Evolutionary conservation across 225 moss, liverwort and hornwort genomes (phyloP).

Genomic region (Marchantia paleacea): DNA sequence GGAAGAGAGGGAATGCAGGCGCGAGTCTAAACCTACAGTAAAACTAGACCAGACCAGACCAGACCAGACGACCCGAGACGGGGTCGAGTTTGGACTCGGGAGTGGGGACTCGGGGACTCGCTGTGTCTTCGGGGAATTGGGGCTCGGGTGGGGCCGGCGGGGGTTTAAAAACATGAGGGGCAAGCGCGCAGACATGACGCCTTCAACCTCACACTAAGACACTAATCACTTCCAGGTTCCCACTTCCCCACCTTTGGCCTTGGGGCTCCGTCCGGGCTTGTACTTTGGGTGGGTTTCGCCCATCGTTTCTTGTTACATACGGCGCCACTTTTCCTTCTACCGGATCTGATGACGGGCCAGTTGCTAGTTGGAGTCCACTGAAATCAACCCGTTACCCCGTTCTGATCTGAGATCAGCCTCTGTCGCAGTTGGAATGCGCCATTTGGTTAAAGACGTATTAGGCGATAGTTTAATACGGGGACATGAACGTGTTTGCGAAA

Average conservation of each 20-base stretch:
- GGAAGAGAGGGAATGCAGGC: not conserved
- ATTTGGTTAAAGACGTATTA: not conserved
- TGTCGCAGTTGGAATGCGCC: not conserved
- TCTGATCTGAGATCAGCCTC: not conserved
- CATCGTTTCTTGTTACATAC: too few relatives aligned
- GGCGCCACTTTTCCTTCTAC: too few relatives aligned
- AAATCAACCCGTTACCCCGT: not conserved
- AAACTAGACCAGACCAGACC: not conserved
- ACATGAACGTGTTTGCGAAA: not conserved
- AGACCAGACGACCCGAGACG: not conserved
- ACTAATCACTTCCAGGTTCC: too few relatives aligned
- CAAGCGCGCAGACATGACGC: not conserved
- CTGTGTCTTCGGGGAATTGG: not conserved
- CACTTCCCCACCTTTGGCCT: too few relatives aligned
- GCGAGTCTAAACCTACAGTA: too few relatives aligned
- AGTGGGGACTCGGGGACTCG: not conserved
- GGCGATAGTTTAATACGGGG: not conserved
- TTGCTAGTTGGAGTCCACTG: too few relatives aligned
- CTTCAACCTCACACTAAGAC: not conserved
- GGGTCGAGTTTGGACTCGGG: not conserved
- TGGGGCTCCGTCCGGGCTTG: too few relatives aligned
- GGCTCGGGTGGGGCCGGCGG: not conserved
- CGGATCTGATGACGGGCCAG: too few relatives aligned
- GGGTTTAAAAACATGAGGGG: not conserved
- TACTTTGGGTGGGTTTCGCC: too few relatives aligned